These are phyloP conservation scores for Sphenostylis stenocarpa DNA, from an alignment of 306 rosid species.

Conservation along the genomic window DNA sequence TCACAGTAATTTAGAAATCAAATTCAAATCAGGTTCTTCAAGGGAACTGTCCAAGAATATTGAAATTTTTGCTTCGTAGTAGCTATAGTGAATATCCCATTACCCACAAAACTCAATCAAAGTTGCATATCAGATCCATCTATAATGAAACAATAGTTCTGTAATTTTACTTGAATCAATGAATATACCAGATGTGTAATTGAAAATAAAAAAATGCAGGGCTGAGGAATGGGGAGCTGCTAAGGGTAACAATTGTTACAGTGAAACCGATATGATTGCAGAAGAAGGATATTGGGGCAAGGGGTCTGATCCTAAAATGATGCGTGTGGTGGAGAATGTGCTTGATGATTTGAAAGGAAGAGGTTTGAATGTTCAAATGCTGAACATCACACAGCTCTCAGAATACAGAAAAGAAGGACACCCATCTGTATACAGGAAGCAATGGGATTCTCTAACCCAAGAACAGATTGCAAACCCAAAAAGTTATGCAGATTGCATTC, in stretches of 20 bases:
- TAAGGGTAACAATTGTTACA: conserved; percentile 59
- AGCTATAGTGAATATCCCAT: not conserved
- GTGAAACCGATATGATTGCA: conserved; percentile 53
- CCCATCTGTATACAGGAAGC: conserved; percentile 77
- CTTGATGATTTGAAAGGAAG: conserved; percentile 57
- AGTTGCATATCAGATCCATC: not conserved
- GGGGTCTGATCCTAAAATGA: conserved; percentile 71
- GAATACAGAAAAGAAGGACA: conserved; percentile 88
- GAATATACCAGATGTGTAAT: not conserved
- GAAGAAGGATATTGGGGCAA: conserved; percentile 64
- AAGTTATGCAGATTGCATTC: conserved; percentile 79
- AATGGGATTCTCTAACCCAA: conserved; percentile 67
- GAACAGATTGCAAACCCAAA: conserved; percentile 57
- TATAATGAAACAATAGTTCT: not conserved
- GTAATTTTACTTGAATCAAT: not conserved
- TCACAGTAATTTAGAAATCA: too few species aligned
- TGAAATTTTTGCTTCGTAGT: not conserved
- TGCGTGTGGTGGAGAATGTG: conserved; percentile 64
- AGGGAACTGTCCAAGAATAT: not conserved
- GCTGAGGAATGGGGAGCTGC: conserved; percentile 81
- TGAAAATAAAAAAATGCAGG: conserved; percentile 40
- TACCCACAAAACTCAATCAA: not conserved
- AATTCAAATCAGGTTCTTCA: too few species aligned
- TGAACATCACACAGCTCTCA: conserved; percentile 78
- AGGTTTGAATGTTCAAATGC: conserved; percentile 62